Evolutionary conservation across 805 yeast species (phyloP).

Genomic region (Saccharomyces kudriavzevii): DNA sequence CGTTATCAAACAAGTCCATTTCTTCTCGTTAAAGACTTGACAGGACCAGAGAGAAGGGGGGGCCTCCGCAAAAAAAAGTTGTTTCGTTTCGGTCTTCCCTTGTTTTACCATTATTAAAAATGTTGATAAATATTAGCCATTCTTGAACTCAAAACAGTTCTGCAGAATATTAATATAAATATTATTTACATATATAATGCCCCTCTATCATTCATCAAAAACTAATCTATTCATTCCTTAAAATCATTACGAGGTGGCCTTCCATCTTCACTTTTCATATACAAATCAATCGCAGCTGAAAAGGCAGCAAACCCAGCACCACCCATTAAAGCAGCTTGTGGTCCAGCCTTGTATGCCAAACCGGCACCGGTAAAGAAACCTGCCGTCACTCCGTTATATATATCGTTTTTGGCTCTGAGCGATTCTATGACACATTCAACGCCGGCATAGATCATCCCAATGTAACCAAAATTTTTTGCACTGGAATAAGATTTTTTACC

Average conservation of each 20-base stretch:
- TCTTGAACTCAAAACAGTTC: not conserved
- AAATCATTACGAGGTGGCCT: conserved; percentile 85
- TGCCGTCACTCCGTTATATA: conserved; percentile 84
- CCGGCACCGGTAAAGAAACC: conserved; percentile 98
- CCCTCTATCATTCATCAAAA: not conserved
- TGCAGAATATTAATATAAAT: not conserved
- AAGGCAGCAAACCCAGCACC: conserved; percentile 98
- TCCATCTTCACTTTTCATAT: conserved; percentile 74
- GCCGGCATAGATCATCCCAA: conserved; percentile 86
- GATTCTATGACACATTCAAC: conserved; percentile 88
- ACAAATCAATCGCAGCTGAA: conserved; percentile 78
- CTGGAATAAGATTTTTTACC: conserved; percentile 77
- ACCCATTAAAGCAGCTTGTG: conserved; percentile 82
- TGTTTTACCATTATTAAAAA: not conserved
- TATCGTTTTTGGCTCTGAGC: conserved; percentile 79
- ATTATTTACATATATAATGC: not conserved
- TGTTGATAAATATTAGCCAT: not conserved
- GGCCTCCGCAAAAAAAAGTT: too few species aligned
- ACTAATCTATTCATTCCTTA: conserved; percentile 38
- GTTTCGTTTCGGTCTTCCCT: not conserved
- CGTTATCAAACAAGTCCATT: too few species aligned
- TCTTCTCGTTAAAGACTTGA: too few species aligned
- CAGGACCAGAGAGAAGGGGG: too few species aligned
- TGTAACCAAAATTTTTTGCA: conserved; percentile 90
- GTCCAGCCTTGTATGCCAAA: conserved; percentile 84